Conservation (phyloP, 495 filamentous ascomycete genomes). For the Aspergillus conjunctus region DNA sequence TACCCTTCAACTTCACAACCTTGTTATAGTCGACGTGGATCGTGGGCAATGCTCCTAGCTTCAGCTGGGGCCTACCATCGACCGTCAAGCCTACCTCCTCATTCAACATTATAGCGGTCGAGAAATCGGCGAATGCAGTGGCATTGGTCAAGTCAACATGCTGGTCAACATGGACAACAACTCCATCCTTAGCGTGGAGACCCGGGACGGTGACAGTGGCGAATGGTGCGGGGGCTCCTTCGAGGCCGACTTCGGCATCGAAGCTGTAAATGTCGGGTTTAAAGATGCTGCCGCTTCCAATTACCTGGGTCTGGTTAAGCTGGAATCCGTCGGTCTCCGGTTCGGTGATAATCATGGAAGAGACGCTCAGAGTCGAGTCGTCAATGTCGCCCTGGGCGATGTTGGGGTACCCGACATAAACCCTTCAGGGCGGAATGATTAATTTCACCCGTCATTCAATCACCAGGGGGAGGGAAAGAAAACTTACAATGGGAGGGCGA, state of each 20-base stretch:
- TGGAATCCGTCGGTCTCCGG: conserved; percentile 59
- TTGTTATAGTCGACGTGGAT: conserved; percentile 58
- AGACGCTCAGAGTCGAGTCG: conserved; percentile 61
- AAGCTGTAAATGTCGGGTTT: conserved; percentile 60
- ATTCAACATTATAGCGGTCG: conserved; percentile 53
- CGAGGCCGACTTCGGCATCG: conserved; percentile 53
- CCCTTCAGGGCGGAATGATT: conserved; percentile 39
- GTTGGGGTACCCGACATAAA: conserved; percentile 72
- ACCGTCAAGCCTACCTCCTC: conserved; percentile 62
- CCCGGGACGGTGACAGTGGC: conserved; percentile 58
- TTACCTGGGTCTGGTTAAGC: conserved; percentile 53
- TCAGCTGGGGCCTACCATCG: conserved; percentile 57
- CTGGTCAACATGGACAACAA: conserved; percentile 55
- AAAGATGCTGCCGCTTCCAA: conserved; percentile 49
- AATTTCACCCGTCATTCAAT: not conserved
- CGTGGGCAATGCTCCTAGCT: conserved; percentile 52
- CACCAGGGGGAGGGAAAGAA: not conserved
- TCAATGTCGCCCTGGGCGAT: conserved; percentile 72
- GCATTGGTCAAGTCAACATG: conserved; percentile 53
- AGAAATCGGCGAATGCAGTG: conserved; percentile 59
- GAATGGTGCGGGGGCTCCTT: conserved; percentile 55
- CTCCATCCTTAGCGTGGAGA: conserved; percentile 58
- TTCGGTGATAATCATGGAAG: conserved; percentile 57
- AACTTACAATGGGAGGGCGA: conserved; percentile 69
- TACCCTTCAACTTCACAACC: conserved; percentile 59